A percentile compares a stretch with the other conserved stretches of the same genome.
Conservation (phyloP, 2,329 filamentous ascomycete genomes). For the Trichoderma koningii region DNA sequence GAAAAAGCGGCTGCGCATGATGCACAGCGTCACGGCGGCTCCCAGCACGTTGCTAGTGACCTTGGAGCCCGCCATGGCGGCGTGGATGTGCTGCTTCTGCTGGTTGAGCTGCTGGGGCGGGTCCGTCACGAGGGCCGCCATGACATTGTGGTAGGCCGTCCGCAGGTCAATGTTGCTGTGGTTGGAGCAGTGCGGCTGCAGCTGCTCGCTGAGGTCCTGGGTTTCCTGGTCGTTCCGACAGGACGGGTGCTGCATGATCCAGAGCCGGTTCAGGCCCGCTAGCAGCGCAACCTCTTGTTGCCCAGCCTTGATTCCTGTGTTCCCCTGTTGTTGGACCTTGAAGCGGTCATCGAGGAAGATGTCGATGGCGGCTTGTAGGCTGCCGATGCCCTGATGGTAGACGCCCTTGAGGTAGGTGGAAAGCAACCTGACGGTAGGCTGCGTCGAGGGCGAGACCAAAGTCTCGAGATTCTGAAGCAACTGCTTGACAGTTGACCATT, state of each 20-base stretch:
- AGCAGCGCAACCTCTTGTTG: constrained; percentile 67
- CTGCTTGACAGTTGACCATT: constrained; percentile 66
- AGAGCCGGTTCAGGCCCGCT: constrained; percentile 66
- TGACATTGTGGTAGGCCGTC: constrained; percentile 75
- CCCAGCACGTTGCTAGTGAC: constrained; percentile 74
- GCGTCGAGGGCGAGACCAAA: constrained; percentile 45
- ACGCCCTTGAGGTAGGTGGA: constrained; percentile 73
- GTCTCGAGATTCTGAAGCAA: constrained; percentile 56
- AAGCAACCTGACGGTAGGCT: constrained; percentile 50
- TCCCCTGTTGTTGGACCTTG: constrained; percentile 42
- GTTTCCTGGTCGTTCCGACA: constrained; percentile 61
- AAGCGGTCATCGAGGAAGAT: constrained; percentile 67
- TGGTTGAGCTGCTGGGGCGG: constrained; percentile 69
- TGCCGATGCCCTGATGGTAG: constrained; percentile 74
- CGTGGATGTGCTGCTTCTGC: constrained; percentile 76
- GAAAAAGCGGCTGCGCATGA: constrained; percentile 84
- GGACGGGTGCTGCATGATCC: constrained; percentile 67
- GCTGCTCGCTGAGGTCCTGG: constrained; percentile 61
- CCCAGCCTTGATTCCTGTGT: constrained; percentile 49
- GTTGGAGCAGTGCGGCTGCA: constrained; percentile 67
- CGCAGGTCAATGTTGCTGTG: constrained; percentile 75
- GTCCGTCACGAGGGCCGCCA: constrained; percentile 65
- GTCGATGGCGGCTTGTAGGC: constrained; percentile 66
- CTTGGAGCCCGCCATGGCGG: constrained; percentile 70
- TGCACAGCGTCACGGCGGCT: constrained; percentile 77